A percentile compares a stretch with the other conserved stretches of the same genome.
Conservation (phyloP, 768 basidiomycete species). For the Steccherinum ochraceum region DNA sequence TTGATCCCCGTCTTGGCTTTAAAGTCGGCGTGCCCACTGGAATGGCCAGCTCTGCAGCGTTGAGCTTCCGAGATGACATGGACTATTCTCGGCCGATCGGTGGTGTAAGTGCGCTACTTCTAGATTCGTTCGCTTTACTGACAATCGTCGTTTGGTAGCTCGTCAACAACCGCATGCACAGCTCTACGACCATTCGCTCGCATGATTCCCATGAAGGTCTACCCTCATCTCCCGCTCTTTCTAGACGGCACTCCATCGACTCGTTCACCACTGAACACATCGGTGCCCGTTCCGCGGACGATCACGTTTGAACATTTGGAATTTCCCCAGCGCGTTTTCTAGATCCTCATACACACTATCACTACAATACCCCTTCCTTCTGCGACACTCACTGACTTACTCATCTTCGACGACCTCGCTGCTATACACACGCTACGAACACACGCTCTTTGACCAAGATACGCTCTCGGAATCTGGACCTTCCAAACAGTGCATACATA, state of each 20-base stretch:
- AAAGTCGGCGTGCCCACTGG: constrained; percentile 6
- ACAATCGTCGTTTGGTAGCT: constrained; percentile 3
- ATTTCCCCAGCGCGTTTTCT: background rate
- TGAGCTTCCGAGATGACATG: constrained; percentile 22
- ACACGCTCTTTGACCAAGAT: no score
- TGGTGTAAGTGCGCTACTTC: constrained; percentile 14
- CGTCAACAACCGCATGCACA: constrained; percentile 3
- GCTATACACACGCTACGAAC: no score
- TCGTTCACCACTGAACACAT: no score
- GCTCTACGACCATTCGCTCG: constrained; percentile 2
- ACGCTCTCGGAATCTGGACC: no score
- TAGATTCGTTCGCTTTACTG: background rate
- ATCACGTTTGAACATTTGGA: background rate
- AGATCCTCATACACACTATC: background rate
- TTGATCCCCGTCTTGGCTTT: constrained; percentile 14
- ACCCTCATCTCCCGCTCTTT: no score
- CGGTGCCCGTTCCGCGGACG: no score
- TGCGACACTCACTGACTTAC: background rate
- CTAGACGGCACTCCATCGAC: no score
- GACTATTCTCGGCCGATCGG: constrained; percentile 23
- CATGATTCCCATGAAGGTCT: background rate
- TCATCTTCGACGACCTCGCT: no score
- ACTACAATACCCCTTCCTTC: background rate
- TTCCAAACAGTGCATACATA: no score
- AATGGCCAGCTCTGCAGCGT: constrained; percentile 20